Evolutionary conservation across 2,329 filamentous ascomycete species (phyloP), one percentile per base, ranked within the genome.

Genomic region (Pseudogymnoascus sp.): DNA sequence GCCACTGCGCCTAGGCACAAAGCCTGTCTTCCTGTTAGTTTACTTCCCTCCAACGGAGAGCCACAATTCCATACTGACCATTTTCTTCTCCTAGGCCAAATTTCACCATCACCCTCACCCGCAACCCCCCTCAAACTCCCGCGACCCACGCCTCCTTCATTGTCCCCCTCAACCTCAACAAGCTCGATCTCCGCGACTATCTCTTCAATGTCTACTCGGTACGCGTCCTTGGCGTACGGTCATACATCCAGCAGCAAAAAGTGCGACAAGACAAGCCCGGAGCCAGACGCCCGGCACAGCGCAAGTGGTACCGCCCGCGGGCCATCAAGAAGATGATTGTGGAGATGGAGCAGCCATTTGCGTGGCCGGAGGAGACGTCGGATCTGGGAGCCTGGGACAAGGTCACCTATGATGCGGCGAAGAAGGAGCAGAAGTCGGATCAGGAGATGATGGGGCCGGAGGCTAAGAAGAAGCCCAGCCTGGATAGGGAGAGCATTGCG

Each of bases 101-200:
- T 71, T 90, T 95, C 77, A 83, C 85, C 66, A 79, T 97, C 71
- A 87, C 88, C 63, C 83, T 97, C 70, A 79, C 96, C 68, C 88
- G 86, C 67, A 88, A 86, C 62, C 30, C 20, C 9, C 83, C 85
- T 30, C 80, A 83, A 67, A 82, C 89, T 60, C 87, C 90, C 6
- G 85, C 92, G 18, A 88, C 86, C 73, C 91, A 90, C 73, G 94
- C 93, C 65, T 88, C 86, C 69, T 99, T 99, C 83, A 82, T 87
- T 70, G 93, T 97, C 33, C 94, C 94, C 9, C 82, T 97, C 68
- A 86, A 84, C 69, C 91, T 97, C 80, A 96, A 91, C 80, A 99
- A 99, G 78, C 87, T 97, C 75, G 94, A 99, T 74, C 78, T 99
- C 41, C 90, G 91, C 74, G 92, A 97, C 78, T 99, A 97, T 78